phyloP scores from a whole-genome alignment of 116 monocot species.

The Posidonia oceanica region DNA sequence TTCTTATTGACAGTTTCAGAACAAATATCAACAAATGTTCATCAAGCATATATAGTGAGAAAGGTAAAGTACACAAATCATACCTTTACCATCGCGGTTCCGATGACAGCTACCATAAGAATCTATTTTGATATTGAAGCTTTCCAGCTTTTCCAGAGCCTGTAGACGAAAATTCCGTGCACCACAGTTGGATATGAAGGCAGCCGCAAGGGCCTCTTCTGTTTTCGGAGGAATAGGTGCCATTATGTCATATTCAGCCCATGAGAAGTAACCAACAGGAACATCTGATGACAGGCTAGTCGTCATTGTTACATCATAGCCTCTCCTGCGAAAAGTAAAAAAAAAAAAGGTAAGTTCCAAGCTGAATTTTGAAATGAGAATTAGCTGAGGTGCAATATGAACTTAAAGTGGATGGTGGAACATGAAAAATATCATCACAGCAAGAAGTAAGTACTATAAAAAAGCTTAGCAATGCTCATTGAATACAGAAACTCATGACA shows the following conservation, averaged over 20 bases:
- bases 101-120: slow-evolving; percentile 90
- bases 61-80: neutral
- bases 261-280: slow-evolving; percentile 94
- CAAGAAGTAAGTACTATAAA: too few relatives aligned
- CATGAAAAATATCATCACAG: too few relatives aligned
- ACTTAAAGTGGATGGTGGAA: neutral
- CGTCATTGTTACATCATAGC: slow-evolving; percentile 73
- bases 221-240: slow-evolving; percentile 71
- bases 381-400: neutral
- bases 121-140: slow-evolving; percentile 53
- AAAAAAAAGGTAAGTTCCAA: neutral
- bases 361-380: neutral
- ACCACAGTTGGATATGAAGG: slow-evolving; percentile 95
- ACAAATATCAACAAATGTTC: neutral
- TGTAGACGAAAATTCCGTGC: slow-evolving; percentile 81
- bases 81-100: slow-evolving; percentile 50
- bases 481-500: too few relatives aligned
- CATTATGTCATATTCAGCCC: slow-evolving; percentile 98
- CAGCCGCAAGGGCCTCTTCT: slow-evolving; percentile 78
- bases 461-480: too few relatives aligned
- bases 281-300: slow-evolving; percentile 93
- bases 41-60: neutral
- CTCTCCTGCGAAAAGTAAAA: slow-evolving; percentile 33
- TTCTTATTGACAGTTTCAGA: too few relatives aligned
- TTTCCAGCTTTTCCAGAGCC: slow-evolving; percentile 66